These are phyloP conservation scores for Termitomyces sp. DNA, from an alignment of 768 basidiomycete genomes.

Conservation along the genomic window DNA sequence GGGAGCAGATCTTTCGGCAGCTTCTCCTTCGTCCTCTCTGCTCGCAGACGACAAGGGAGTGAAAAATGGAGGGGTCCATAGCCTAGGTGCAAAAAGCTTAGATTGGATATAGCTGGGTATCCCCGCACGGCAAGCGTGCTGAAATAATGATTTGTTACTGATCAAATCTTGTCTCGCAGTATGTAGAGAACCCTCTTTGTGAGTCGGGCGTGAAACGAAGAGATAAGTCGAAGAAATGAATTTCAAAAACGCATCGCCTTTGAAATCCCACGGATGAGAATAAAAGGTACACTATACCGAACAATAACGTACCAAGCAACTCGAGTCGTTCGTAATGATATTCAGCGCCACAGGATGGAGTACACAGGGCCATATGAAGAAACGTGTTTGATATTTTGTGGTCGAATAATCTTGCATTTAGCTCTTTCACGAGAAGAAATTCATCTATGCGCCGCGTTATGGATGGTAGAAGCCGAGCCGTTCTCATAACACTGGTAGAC, in stretches of 20 bases:
- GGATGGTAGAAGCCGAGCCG: slow-evolving; percentile 67
- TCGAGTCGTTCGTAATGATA: slow-evolving; percentile 83
- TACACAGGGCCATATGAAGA: slow-evolving; percentile 60
- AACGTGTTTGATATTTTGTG: slow-evolving; percentile 54
- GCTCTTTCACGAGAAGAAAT: slow-evolving; percentile 68
- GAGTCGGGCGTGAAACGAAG: slow-evolving; percentile 61
- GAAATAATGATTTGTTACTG: slow-evolving; percentile 63
- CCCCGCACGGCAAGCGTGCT: slow-evolving; percentile 48
- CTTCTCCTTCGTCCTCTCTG: neutral
- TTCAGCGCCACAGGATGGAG: slow-evolving; percentile 65
- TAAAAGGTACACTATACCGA: neutral
- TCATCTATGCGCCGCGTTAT: slow-evolving; percentile 69
- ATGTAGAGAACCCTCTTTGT: slow-evolving; percentile 66
- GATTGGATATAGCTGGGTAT: slow-evolving; percentile 71
- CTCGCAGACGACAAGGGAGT: slow-evolving; percentile 1
- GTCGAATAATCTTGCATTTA: slow-evolving; percentile 65
- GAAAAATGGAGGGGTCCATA: slow-evolving; percentile 57
- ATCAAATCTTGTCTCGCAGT: slow-evolving; percentile 61
- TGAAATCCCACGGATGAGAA: slow-evolving; percentile 2
- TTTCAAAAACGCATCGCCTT: slow-evolving; percentile 83
- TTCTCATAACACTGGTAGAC: slow-evolving; percentile 52
- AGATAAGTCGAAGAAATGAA: slow-evolving; percentile 69
- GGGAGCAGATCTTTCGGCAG: neutral
- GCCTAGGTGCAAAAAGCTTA: slow-evolving; percentile 58
- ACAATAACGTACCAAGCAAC: slow-evolving; percentile 53